A percentile compares a stretch with the other conserved stretches of the same genome.
Conservation (phyloP, 176 grass and related monocot genomes). For the Canna indica region DNA sequence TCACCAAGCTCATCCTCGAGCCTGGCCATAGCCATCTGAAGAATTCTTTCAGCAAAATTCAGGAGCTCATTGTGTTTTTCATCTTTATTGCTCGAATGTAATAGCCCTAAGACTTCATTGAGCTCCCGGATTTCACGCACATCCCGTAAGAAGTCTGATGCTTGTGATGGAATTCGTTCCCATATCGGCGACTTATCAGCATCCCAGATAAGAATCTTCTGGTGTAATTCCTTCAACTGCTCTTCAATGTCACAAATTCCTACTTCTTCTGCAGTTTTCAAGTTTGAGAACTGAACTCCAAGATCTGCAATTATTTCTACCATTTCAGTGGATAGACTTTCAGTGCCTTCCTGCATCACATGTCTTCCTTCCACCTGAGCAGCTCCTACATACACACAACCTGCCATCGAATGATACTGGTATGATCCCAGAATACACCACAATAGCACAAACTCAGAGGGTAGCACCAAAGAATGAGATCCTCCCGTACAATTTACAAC, state of each 20-base stretch:
- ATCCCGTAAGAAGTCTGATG: constrained; percentile 58
- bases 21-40: constrained; percentile 67
- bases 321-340: not conserved
- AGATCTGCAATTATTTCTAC: constrained; percentile 1
- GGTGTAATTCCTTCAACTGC: not conserved
- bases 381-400: not conserved
- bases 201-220: constrained; percentile 3
- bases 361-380: not conserved
- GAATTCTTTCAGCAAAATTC: constrained; percentile 39
- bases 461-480: not conserved
- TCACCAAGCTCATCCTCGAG: constrained; percentile 82
- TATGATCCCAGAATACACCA: not conserved
- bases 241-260: constrained; percentile 12
- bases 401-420: not conserved
- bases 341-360: not conserved
- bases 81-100: constrained; percentile 11
- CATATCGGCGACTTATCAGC: constrained; percentile 7
- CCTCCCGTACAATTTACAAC: too few species aligned
- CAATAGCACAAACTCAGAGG: not conserved
- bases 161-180: constrained; percentile 30
- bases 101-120: constrained; percentile 35
- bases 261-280: constrained; percentile 18
- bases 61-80: constrained; percentile 26
- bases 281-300: not conserved
- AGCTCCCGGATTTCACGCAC: constrained; percentile 51